Evolutionary conservation across 768 basidiomycete species (phyloP), one percentile per base, ranked within the genome.

Genomic region (Lactifluus hygrophoroides): DNA sequence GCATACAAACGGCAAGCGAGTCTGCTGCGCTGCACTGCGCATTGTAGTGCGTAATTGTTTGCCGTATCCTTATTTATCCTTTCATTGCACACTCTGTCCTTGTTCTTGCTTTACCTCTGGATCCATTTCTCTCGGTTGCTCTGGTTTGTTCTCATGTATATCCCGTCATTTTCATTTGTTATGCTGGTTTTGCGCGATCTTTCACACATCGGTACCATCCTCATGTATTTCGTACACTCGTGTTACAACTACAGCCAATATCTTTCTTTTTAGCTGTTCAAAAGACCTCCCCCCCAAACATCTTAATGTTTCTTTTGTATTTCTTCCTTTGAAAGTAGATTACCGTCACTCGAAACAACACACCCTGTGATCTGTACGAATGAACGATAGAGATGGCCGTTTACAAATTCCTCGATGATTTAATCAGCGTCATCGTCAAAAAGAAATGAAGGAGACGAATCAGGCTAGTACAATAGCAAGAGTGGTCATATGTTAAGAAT

Each of bases 21-120:
- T 34, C 58, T 38, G 43, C 43, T 30, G 40, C 27, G 19, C 32
- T 48, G 52, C 23, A 56, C 69, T 69, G 60, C 61, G 67, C 51
- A 51, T 11, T n/a, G 46, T 32, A 32, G 37, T 48, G 45, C 38
- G 68, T 68, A 68, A 65, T 37, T 61, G 64, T 62, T 51, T 49
- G 43, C 34, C 43, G 48, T 56, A 53, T 34, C 49, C 55, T 40
- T 60, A 54, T 51, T 42, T 58, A 58, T 54, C 37, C 59, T 45
- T 40, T 53, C 49, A 51, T 52, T 35, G 35, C 54, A 61, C 54
- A n/a, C 40, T 37, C 30, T 32, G n/a, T 53, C 9, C 38, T 42
- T 50, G 52, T 28, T 60, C 59, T 63, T 63, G 61, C 50, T 62
- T 50, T 54, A 47, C 47, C 48, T 45, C 50, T 52, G 62, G 62